Evolutionary conservation across 2,329 filamentous ascomycete genomes (phyloP).

Genomic region (Amauroascus niger): DNA sequence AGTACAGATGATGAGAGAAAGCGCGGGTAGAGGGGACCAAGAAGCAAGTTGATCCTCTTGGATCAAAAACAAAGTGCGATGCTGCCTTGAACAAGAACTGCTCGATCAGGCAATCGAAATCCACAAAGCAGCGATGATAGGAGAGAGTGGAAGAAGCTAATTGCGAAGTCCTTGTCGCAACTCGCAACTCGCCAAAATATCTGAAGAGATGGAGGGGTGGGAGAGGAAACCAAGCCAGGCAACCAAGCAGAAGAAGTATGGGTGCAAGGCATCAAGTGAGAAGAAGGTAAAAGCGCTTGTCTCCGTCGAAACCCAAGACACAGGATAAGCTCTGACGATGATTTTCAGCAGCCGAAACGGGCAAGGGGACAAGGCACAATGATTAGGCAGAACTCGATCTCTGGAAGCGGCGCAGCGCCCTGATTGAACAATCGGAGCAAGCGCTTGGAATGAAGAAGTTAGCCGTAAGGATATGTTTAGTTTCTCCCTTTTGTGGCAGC

Average conservation of each 20-base stretch:
- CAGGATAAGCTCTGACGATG: not conserved
- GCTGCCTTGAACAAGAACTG: conserved; percentile 3
- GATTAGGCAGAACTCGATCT: conserved; percentile 4
- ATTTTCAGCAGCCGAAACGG: conserved; percentile 1
- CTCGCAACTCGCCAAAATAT: not conserved
- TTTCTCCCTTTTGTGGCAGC: too few species aligned
- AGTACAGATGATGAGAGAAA: not conserved
- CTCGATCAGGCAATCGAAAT: conserved; percentile 1
- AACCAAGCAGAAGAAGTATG: conserved; percentile 2
- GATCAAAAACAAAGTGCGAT: not conserved
- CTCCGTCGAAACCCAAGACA: not conserved
- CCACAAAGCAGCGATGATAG: not conserved
- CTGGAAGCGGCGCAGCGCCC: not conserved
- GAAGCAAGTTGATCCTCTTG: not conserved
- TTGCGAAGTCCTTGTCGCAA: conserved; percentile 2
- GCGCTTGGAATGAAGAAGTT: not conserved
- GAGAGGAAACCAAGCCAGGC: conserved; percentile 2
- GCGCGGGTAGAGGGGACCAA: not conserved
- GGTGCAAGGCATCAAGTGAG: conserved; percentile 9
- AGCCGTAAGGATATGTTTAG: not conserved
- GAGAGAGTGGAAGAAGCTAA: not conserved
- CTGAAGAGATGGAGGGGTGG: not conserved
- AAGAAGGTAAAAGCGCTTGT: conserved; percentile 8
- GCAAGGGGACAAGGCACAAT: not conserved
- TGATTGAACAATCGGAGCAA: not conserved